Evolutionary conservation across 352 stramenopile species (phyloP).

Genomic region (Pythium grandisporangium): DNA sequence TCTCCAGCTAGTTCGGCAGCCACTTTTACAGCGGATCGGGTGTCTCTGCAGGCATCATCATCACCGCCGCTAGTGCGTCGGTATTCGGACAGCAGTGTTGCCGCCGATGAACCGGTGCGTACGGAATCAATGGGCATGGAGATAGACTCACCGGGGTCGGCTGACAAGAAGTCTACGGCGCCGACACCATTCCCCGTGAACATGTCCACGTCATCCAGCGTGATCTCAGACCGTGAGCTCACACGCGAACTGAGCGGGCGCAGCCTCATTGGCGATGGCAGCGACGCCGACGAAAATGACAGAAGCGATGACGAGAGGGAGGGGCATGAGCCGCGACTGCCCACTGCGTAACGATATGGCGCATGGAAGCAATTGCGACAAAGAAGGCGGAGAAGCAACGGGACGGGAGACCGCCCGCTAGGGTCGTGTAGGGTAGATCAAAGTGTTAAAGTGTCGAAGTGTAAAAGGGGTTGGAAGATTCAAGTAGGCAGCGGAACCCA

Average conservation of each 20-base stretch:
- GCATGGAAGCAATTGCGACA: no score
- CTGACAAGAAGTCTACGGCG: constrained; percentile 2
- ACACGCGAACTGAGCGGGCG: constrained; percentile 32
- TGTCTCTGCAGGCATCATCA: neutral
- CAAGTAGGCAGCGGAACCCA: no score
- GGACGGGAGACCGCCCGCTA: no score
- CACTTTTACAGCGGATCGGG: neutral
- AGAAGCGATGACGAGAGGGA: no score
- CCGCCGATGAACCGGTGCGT: no score
- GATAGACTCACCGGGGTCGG: constrained; percentile 6
- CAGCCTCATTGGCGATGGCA: constrained; percentile 23
- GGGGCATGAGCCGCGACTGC: no score
- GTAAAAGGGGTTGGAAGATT: no score
- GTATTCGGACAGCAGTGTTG: constrained; percentile 13
- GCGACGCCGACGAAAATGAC: constrained; percentile 19
- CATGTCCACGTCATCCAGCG: constrained; percentile 31
- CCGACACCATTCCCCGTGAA: constrained; percentile 21
- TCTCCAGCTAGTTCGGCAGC: neutral
- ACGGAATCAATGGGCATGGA: no score
- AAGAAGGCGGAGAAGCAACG: no score
- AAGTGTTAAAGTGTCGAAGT: no score
- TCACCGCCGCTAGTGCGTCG: constrained; percentile 1
- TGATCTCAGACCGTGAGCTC: constrained; percentile 45
- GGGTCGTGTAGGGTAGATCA: no score
- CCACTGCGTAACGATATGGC: no score